Evolutionary conservation across 2,329 filamentous ascomycete genomes (phyloP), one percentile per base, ranked within the genome.

Genomic region (Alternaria postmessia): DNA sequence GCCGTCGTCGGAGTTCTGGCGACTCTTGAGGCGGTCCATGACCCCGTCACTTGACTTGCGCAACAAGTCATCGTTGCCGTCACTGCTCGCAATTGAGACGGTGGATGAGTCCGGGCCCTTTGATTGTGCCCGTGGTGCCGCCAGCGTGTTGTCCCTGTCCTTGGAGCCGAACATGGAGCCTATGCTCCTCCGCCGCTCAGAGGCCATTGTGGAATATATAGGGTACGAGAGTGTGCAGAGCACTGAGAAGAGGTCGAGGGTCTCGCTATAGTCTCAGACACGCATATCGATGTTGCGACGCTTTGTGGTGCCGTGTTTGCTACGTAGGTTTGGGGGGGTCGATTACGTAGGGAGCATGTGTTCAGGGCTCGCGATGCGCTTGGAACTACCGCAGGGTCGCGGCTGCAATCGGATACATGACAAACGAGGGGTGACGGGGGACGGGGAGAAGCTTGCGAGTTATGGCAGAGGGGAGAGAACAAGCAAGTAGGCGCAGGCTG

Each of bases 21-120:
- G 75, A 34, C 76, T 75, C 59, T 72, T 78, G 59, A 80, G 71
- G 64, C 73, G 79, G 68, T 80, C 80, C 36, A 81, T 65, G 14
- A 76, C 72, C 57, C 74, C 76, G 60, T 82, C 81, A 59, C 79
- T 65, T 7, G 77, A 75, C 11, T 71, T 65, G 57, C 51, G 63
- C 60, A 73, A 18, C 60, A 72, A 22, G 39, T 70, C 64, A 51
- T 76, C 74, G 63, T 62, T 61, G 7, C 61, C 64, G 54, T 75
- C 73, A 64, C 71, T 77, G 72, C 71, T 75, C 30, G 71, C 66
- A 43, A 76, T 52, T 2, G 76, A 77, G 28, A 70, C 67, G 0
- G 74, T 65, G 7, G 74, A 75, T 36, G 74, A 76, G 36, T 64
- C 72, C 42, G 66, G 67, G 66, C 69, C 67, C 55, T 75, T 74